phyloP scores from a whole-genome alignment of 139 green algal genomes.

The Haematococcus sp. region DNA sequence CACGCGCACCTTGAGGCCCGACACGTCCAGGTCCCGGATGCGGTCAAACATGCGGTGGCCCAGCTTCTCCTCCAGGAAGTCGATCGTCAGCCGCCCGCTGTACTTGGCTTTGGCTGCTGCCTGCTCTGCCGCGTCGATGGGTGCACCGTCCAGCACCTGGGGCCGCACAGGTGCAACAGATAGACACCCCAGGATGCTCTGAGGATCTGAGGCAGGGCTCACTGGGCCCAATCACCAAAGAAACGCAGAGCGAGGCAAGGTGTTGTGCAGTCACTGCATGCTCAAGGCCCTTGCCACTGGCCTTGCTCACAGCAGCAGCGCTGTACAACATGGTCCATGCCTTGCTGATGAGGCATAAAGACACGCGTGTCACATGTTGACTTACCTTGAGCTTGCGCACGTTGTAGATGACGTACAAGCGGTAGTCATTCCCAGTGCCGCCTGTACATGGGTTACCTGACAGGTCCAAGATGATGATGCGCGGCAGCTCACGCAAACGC shows the following conservation, averaged over 20 bases:
- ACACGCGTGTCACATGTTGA: not conserved
- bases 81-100: conserved; percentile 60
- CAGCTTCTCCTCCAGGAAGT: conserved; percentile 53
- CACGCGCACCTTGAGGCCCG: conserved; percentile 23
- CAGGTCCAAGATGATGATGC: conserved; percentile 76
- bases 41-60: conserved; percentile 51
- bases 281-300: too few relatives aligned
- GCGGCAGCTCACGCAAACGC: conserved; percentile 56
- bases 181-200: too few relatives aligned
- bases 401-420: conserved; percentile 62
- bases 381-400: conserved; percentile 64
- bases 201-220: too few relatives aligned
- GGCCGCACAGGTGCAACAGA: not conserved
- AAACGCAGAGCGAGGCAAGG: too few relatives aligned
- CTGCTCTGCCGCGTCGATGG: conserved; percentile 59
- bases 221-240: too few relatives aligned
- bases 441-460: conserved; percentile 49
- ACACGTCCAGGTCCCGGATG: conserved; percentile 63
- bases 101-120: conserved; percentile 57
- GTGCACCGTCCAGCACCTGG: conserved; percentile 67
- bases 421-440: conserved; percentile 47
- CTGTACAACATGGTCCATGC: too few relatives aligned
- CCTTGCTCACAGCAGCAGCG: too few relatives aligned
- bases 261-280: too few relatives aligned
- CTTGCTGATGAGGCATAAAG: too few relatives aligned